These are phyloP conservation scores for Diaporthe helianthi DNA, from an alignment of 2,329 filamentous ascomycete species.

Conservation along the genomic window DNA sequence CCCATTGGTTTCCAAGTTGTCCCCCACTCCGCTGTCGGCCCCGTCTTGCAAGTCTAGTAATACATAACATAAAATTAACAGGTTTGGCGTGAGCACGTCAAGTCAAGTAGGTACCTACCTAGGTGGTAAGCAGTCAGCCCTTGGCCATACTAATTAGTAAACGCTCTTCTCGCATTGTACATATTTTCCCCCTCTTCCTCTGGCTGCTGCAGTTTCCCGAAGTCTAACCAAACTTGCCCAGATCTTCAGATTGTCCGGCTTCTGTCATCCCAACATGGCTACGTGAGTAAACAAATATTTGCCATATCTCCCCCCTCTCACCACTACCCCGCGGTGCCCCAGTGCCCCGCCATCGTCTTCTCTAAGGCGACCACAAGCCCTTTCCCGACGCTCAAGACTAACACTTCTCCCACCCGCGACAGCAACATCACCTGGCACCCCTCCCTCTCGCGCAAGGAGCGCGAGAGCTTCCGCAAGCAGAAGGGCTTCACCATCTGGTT, in stretches of 20 bases:
- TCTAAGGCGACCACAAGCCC: constrained; percentile 4
- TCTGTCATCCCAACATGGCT: constrained; percentile 34
- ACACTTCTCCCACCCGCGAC: constrained; percentile 35
- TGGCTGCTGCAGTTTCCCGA: not conserved
- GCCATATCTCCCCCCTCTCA: not conserved
- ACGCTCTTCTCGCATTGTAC: constrained; percentile 34
- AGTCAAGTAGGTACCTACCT: too few species aligned
- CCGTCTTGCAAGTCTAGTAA: constrained; percentile 15
- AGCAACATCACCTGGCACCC: constrained; percentile 94
- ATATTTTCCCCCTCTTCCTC: constrained; percentile 4
- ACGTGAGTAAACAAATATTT: constrained; percentile 36
- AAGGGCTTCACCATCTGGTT: constrained; percentile 96
- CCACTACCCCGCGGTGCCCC: constrained; percentile 28
- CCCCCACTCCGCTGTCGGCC: constrained; percentile 7
- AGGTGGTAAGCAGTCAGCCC: too few species aligned
- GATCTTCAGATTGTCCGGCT: constrained; percentile 4
- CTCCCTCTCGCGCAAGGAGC: constrained; percentile 79
- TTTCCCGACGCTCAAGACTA: constrained; percentile 12
- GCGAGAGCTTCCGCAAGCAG: constrained; percentile 78
- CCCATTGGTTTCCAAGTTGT: constrained; percentile 23
- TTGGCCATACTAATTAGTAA: constrained; percentile 16
- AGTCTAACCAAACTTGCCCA: not conserved
- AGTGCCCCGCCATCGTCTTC: constrained; percentile 37
- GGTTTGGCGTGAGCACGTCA: constrained; percentile 20
- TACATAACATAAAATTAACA: constrained; percentile 26